Percentiles rank a stretch among this genome's conserved stretches.
Evolutionary conservation across 306 rosid species (phyloP).

Genomic region (Cicer yamashitae): DNA sequence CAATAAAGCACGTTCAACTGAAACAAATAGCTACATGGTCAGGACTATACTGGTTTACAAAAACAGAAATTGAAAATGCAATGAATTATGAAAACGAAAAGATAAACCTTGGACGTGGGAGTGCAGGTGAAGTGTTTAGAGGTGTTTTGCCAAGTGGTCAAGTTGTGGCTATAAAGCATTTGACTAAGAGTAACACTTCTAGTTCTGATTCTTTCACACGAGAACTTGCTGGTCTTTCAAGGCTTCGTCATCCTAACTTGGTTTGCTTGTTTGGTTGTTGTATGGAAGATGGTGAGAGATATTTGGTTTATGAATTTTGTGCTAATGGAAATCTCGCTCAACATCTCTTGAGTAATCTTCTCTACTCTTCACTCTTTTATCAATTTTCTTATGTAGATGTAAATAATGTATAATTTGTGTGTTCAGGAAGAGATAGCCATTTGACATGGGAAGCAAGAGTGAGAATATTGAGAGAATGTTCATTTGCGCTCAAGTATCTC

Average conservation of each 20-base stretch:
- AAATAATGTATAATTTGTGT: background rate
- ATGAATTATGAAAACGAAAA: slow-evolving; percentile 51
- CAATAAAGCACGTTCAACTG: slow-evolving; percentile 30
- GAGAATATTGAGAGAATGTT: slow-evolving; percentile 75
- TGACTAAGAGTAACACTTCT: slow-evolving; percentile 55
- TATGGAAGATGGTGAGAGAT: slow-evolving; percentile 64
- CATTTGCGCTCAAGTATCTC: slow-evolving; percentile 77
- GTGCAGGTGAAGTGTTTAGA: slow-evolving; percentile 80
- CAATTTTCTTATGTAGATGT: background rate
- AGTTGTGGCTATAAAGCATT: slow-evolving; percentile 79
- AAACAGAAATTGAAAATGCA: slow-evolving; percentile 76
- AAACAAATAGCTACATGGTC: slow-evolving; percentile 59
- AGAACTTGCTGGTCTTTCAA: slow-evolving; percentile 76
- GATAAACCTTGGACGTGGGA: slow-evolving; percentile 74
- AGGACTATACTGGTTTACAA: slow-evolving; percentile 74
- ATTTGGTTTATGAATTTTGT: slow-evolving; percentile 83
- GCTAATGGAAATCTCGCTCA: slow-evolving; percentile 79
- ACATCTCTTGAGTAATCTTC: slow-evolving; percentile 72
- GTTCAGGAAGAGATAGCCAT: slow-evolving; percentile 59
- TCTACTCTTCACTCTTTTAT: background rate
- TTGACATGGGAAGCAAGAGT: slow-evolving; percentile 78
- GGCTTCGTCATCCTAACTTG: slow-evolving; percentile 80
- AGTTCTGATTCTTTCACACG: slow-evolving; percentile 69
- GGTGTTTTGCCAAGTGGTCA: slow-evolving; percentile 92
- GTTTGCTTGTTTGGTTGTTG: slow-evolving; percentile 86